Evolutionary conservation across 2,329 filamentous ascomycete species (phyloP).

Genomic region (Xylariomycetidae sp.): DNA sequence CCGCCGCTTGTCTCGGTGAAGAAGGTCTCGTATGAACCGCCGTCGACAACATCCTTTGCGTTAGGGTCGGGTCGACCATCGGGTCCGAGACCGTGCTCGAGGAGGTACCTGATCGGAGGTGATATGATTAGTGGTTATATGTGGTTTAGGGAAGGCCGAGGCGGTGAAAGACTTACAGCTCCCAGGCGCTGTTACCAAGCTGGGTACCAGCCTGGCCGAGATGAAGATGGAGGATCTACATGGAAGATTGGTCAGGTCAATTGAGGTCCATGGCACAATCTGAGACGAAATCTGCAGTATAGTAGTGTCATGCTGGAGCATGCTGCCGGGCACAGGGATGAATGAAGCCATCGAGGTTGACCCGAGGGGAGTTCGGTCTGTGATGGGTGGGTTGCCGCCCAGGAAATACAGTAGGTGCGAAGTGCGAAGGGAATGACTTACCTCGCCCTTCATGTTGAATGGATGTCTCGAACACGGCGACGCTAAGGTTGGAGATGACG

Average conservation of each 20-base stretch:
- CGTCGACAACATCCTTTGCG: constrained; percentile 53
- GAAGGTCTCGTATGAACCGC: constrained; percentile 67
- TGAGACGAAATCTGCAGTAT: not conserved
- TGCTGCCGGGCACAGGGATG: not conserved
- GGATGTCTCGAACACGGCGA: constrained; percentile 4
- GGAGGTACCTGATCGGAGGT: constrained; percentile 53
- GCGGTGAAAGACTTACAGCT: constrained; percentile 56
- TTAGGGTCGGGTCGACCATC: constrained; percentile 63
- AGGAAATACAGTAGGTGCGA: not conserved
- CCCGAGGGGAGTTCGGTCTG: not conserved
- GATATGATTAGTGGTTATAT: constrained; percentile 2
- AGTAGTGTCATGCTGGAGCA: not conserved
- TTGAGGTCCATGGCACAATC: constrained; percentile 2
- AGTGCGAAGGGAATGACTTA: constrained; percentile 28
- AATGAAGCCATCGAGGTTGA: not conserved
- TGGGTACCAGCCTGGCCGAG: constrained; percentile 67
- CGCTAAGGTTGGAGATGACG: not conserved
- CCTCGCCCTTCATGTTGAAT: constrained; percentile 54
- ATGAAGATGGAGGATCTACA: constrained; percentile 59
- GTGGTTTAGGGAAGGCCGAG: constrained; percentile 1
- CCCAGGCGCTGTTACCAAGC: constrained; percentile 72
- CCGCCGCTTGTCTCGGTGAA: constrained; percentile 68
- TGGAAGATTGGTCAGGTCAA: constrained; percentile 12
- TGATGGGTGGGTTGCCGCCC: not conserved
- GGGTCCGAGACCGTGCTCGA: constrained; percentile 64